Conservation (phyloP, 202 grass and related monocot species). For the Zoysia matrella region DNA sequence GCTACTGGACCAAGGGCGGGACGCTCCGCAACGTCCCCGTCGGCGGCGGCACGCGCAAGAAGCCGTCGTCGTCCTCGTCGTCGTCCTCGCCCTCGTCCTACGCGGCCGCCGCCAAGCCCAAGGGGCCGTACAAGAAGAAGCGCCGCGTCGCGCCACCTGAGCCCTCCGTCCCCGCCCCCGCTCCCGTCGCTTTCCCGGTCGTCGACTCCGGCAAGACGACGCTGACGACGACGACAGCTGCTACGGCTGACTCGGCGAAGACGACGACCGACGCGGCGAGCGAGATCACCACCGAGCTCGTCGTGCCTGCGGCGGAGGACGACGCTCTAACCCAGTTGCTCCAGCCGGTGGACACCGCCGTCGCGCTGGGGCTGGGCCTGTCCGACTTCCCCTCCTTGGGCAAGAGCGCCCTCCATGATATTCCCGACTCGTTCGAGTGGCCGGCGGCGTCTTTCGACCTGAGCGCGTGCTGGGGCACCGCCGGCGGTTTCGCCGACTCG, state of each 20-base stretch:
- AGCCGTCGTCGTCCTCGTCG: not conserved
- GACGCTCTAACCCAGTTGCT: constrained; percentile 44
- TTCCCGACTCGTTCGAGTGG: constrained; percentile 42
- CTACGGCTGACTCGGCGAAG: not conserved
- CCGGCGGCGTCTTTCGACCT: constrained; percentile 44
- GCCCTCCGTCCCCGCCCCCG: too few species aligned
- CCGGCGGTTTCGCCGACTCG: constrained; percentile 36
- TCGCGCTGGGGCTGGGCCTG: constrained; percentile 31
- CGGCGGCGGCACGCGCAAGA: constrained; percentile 65
- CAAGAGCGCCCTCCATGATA: not conserved
- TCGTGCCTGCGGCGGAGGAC: constrained; percentile 27
- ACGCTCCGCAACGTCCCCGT: constrained; percentile 14
- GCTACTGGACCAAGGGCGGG: constrained; percentile 80
- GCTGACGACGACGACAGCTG: not conserved
- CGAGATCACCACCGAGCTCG: constrained; percentile 48
- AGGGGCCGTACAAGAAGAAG: constrained; percentile 47
- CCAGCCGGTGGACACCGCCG: constrained; percentile 25
- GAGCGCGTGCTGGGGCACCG: constrained; percentile 32
- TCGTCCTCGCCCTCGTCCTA: not conserved
- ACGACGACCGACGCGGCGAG: constrained; percentile 27
- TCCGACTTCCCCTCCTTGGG: constrained; percentile 7
- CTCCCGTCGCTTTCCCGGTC: not conserved
- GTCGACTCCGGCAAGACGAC: not conserved
- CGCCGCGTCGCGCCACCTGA: constrained; percentile 16
- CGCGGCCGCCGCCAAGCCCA: not conserved